Conservation (phyloP, 2,329 filamentous ascomycete genomes). For the Bipolaris sorokiniana region DNA sequence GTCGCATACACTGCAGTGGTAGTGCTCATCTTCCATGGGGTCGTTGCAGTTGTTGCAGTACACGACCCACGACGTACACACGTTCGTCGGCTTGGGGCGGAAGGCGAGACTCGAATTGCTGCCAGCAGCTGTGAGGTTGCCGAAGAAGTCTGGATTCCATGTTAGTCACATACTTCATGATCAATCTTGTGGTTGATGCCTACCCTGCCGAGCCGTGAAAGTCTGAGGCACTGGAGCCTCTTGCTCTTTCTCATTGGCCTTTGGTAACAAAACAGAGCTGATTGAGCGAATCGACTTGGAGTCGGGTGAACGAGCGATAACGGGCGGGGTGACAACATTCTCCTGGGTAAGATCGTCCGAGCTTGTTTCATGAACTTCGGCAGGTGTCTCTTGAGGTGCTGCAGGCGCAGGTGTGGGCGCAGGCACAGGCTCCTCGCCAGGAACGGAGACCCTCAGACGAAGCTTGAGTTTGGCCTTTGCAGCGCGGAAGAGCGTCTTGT, state of each 20-base stretch:
- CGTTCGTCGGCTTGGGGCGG: conserved; percentile 48
- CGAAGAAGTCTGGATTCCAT: conserved; percentile 35
- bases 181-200: conserved; percentile 14
- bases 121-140: conserved; percentile 36
- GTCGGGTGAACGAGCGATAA: conserved; percentile 39
- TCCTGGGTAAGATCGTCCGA: conserved; percentile 32
- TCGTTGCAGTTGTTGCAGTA: conserved; percentile 91
- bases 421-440: conserved; percentile 56
- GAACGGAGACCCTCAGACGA: conserved; percentile 75
- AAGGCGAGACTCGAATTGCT: conserved; percentile 44
- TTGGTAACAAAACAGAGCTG: conserved; percentile 34
- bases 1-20: conserved; percentile 93
- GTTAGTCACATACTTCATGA: conserved; percentile 17
- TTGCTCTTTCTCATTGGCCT: conserved; percentile 28
- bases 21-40: conserved; percentile 81
- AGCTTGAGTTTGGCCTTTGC: conserved; percentile 99
- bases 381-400: conserved; percentile 16
- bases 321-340: conserved; percentile 31
- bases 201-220: conserved; percentile 47
- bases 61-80: conserved; percentile 71
- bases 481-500: conserved; percentile 95
- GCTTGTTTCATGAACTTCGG: conserved; percentile 35
- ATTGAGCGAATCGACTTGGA: conserved; percentile 22
- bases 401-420: conserved; percentile 24
- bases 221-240: conserved; percentile 52